Percentiles rank a stretch among this genome's conserved stretches.
These are phyloP conservation scores for Apiospora arundinis DNA, from an alignment of 2,329 filamentous ascomycete genomes.

Conservation along the genomic window DNA sequence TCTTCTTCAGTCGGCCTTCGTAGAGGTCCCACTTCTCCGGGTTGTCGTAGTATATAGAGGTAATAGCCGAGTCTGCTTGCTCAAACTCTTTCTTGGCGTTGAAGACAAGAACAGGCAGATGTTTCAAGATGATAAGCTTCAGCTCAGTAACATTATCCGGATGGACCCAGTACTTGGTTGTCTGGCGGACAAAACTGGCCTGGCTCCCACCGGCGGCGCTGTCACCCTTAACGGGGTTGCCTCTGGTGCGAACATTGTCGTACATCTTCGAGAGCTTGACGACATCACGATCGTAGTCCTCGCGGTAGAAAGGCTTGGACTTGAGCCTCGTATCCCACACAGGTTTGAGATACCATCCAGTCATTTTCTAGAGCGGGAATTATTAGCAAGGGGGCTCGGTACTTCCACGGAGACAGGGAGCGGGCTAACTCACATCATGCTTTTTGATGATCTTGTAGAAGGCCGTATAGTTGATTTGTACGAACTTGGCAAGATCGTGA, in stretches of 20 bases:
- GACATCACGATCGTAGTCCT: conserved; percentile 96
- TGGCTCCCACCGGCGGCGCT: conserved; percentile 89
- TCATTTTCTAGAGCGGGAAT: conserved; percentile 75
- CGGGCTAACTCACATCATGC: conserved; percentile 75
- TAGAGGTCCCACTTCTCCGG: conserved; percentile 93
- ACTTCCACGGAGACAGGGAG: background rate
- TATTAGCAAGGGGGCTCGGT: background rate
- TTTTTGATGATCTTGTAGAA: conserved; percentile 99
- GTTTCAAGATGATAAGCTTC: conserved; percentile 97
- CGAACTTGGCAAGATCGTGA: conserved; percentile 97
- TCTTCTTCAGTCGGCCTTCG: conserved; percentile 93
- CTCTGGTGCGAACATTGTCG: conserved; percentile 90
- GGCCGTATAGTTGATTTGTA: conserved; percentile 96
- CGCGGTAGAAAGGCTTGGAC: conserved; percentile 97
- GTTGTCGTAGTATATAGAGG: conserved; percentile 98
- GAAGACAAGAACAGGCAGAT: conserved; percentile 95
- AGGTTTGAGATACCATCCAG: conserved; percentile 88
- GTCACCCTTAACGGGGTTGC: conserved; percentile 91
- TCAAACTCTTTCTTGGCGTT: conserved; percentile 98
- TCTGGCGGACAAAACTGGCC: conserved; percentile 95
- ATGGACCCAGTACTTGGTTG: conserved; percentile 99
- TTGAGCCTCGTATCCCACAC: conserved; percentile 96
- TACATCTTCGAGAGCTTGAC: conserved; percentile 95
- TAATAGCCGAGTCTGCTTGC: conserved; percentile 87
- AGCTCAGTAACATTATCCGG: conserved; percentile 97